Conservation (phyloP, 495 filamentous ascomycete species). For the Xylaria grammica region DNA sequence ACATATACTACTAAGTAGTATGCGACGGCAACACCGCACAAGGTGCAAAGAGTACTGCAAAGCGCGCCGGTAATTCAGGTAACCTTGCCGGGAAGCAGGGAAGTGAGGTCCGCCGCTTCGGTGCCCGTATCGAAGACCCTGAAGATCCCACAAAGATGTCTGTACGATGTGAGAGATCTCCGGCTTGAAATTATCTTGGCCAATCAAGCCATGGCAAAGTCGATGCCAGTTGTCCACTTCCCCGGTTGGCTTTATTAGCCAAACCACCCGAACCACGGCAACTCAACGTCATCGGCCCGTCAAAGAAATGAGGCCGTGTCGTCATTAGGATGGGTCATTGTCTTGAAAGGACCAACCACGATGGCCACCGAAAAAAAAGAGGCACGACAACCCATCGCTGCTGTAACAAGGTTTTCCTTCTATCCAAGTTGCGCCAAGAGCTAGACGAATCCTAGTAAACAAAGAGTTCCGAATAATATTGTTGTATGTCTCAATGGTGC, state of each 20-base stretch:
- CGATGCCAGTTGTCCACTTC: slow-evolving; percentile 14
- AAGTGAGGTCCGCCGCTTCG: slow-evolving; percentile 4
- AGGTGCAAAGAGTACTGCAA: neutral
- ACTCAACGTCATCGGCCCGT: slow-evolving; percentile 23
- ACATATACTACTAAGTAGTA: no score
- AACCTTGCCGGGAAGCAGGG: slow-evolving; percentile 1
- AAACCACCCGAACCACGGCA: slow-evolving; percentile 7
- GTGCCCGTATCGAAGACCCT: slow-evolving; percentile 23
- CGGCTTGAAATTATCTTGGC: neutral
- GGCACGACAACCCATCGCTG: neutral
- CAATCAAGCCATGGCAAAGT: slow-evolving; percentile 7
- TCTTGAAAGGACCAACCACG: slow-evolving; percentile 7
- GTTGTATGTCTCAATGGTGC: neutral
- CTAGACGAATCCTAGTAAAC: slow-evolving; percentile 4
- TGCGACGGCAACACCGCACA: no score
- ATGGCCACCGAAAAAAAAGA: neutral
- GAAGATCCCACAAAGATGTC: slow-evolving; percentile 15
- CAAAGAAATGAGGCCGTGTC: slow-evolving; percentile 13
- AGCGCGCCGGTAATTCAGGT: neutral
- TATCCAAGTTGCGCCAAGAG: slow-evolving; percentile 1
- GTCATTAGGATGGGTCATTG: slow-evolving; percentile 13
- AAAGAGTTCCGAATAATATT: slow-evolving; percentile 2
- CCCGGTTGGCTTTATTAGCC: slow-evolving; percentile 17
- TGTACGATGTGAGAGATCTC: slow-evolving; percentile 18
- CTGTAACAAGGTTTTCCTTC: neutral